Conservation (phyloP, 2,329 filamentous ascomycete species). For the Fusarium duplospermum region DNA sequence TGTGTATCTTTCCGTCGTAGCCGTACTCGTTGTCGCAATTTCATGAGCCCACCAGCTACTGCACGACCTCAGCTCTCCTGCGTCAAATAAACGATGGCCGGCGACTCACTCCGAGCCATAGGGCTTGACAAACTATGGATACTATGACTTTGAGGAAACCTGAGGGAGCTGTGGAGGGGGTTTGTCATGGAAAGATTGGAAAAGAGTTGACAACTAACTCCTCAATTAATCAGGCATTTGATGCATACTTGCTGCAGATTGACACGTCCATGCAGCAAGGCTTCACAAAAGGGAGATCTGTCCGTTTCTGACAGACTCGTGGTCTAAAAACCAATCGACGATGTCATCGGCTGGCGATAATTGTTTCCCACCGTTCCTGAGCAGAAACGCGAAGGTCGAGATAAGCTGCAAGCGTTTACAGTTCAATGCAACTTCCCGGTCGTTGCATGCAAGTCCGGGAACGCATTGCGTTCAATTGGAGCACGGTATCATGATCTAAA, state of each 20-base stretch:
- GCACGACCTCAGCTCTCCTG: conserved; percentile 20
- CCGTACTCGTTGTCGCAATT: background rate
- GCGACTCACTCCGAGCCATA: background rate
- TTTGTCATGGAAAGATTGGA: background rate
- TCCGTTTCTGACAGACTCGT: background rate
- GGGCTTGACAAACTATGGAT: background rate
- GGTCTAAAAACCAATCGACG: background rate
- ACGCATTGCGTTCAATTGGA: background rate
- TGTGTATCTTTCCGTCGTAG: background rate
- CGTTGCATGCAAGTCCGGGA: background rate
- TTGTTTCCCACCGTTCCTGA: background rate
- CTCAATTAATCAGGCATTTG: background rate
- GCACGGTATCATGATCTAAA: background rate
- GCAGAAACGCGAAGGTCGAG: background rate
- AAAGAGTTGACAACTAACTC: background rate
- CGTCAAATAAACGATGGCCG: background rate
- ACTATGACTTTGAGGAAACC: background rate
- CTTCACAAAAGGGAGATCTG: background rate
- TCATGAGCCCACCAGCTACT: conserved; percentile 11
- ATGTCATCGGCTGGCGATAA: background rate
- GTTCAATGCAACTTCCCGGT: background rate
- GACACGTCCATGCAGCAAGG: background rate
- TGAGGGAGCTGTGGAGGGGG: background rate
- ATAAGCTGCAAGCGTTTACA: background rate
- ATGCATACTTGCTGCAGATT: background rate